Conservation (phyloP, 2,329 filamentous ascomycete genomes). For the Arthrobotrys sinensis region DNA sequence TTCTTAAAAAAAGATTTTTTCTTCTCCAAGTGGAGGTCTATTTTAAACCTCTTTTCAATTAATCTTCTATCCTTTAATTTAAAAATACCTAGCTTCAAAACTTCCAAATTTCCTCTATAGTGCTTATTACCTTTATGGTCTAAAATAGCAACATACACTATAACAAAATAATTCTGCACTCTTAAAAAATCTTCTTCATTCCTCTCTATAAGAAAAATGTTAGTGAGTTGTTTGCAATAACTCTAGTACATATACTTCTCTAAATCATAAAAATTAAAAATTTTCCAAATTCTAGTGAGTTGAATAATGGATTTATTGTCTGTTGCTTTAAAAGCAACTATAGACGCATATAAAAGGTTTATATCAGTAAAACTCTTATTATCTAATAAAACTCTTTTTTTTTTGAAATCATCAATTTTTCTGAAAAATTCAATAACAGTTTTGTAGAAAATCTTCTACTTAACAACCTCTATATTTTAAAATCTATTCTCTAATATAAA, state of each 20-base stretch:
- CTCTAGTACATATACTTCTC: neutral
- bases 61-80: too few relatives aligned
- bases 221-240: neutral
- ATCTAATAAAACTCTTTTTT: neutral
- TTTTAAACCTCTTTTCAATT: neutral
- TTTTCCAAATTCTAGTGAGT: neutral
- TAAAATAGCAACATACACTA: neutral
- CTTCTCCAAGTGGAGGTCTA: constrained; percentile 8
- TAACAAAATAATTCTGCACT: neutral
- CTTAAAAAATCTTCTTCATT: neutral
- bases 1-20: neutral
- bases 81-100: too few relatives aligned
- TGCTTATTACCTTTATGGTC: neutral
- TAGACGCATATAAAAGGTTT: neutral
- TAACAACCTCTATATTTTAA: neutral
- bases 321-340: neutral
- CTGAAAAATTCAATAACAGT: neutral
- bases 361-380: neutral
- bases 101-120: neutral
- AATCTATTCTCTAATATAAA: constrained; percentile 1
- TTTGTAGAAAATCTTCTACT: neutral
- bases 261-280: neutral
- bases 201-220: neutral
- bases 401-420: neutral
- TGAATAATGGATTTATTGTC: neutral